A percentile compares a stretch with the other conserved stretches of the same genome.
Conservation (phyloP, 129 eudicot genomes). For the Silybum marianum region DNA sequence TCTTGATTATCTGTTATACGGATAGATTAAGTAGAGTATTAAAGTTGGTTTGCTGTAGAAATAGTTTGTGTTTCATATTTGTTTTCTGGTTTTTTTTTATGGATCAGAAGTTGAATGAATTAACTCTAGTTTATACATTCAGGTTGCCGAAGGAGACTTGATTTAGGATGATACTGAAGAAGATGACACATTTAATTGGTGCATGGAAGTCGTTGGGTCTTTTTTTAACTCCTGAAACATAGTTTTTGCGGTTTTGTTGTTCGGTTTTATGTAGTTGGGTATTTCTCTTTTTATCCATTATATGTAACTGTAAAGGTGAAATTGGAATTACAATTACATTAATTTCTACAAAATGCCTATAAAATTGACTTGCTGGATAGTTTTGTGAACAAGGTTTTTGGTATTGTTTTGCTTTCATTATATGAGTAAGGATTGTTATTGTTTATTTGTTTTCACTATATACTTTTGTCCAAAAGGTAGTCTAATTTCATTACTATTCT, state of each 20-base stretch:
- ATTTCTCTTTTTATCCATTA: not conserved
- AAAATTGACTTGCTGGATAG: not conserved
- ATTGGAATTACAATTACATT: slow-evolving; percentile 3
- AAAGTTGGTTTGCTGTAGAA: not conserved
- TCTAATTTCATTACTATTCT: not conserved
- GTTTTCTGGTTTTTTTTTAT: not conserved
- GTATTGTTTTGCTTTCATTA: not conserved
- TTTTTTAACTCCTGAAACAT: slow-evolving; percentile 6
- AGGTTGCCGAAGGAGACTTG: slow-evolving; percentile 25
- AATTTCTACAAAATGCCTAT: not conserved
- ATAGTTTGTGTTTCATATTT: not conserved
- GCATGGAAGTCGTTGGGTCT: not conserved
- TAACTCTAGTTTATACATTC: not conserved
- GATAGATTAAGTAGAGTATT: too few relatives aligned
- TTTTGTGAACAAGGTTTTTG: not conserved
- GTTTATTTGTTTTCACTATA: not conserved
- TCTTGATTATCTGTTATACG: not conserved
- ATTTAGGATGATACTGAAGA: slow-evolving; percentile 21
- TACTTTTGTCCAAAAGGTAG: not conserved
- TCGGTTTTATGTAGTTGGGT: not conserved
- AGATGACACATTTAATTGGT: not conserved
- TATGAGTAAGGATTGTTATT: not conserved
- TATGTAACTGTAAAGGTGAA: slow-evolving; percentile 14
- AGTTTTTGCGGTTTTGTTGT: not conserved
- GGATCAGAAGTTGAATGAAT: not conserved